These are phyloP conservation scores for Vanrija sp. DNA, from an alignment of 1,284 basidiomycete species.

Conservation along the genomic window DNA sequence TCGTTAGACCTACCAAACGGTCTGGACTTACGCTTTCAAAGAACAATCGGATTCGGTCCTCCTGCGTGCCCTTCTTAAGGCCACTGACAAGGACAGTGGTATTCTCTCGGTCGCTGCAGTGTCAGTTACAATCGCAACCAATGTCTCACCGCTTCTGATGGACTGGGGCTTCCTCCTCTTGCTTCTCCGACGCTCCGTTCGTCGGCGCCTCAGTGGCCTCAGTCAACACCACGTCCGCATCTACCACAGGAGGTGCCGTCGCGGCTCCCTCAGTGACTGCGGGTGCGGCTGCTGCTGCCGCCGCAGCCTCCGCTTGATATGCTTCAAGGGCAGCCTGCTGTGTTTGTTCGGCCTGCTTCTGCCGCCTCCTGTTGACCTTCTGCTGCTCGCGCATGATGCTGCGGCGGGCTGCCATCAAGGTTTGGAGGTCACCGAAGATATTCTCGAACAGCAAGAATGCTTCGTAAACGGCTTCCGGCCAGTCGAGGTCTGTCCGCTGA, in stretches of 20 bases:
- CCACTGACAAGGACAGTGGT: constrained; percentile 82
- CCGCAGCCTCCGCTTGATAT: neutral
- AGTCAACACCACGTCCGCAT: neutral
- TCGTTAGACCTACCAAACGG: neutral
- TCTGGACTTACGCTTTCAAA: constrained; percentile 73
- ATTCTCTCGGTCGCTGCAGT: constrained; percentile 84
- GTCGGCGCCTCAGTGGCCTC: neutral
- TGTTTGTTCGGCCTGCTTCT: constrained; percentile 55
- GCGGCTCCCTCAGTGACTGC: neutral
- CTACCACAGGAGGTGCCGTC: neutral
- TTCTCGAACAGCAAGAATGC: constrained; percentile 84
- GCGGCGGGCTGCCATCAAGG: constrained; percentile 64
- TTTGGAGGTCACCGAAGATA: constrained; percentile 66
- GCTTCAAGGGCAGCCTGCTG: constrained; percentile 7
- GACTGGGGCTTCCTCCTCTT: constrained; percentile 21
- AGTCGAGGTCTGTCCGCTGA: constrained; percentile 64
- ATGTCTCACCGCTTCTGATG: constrained; percentile 22
- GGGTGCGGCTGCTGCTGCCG: neutral
- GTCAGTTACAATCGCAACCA: neutral
- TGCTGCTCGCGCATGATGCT: constrained; percentile 64
- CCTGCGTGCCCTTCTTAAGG: constrained; percentile 58
- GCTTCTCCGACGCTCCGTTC: constrained; percentile 9
- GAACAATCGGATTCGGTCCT: constrained; percentile 64
- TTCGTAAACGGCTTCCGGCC: constrained; percentile 88
- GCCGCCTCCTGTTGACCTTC: constrained; percentile 61